phyloP scores from a whole-genome alignment of 768 basidiomycete genomes.

The Kwoniella botswanensis region DNA sequence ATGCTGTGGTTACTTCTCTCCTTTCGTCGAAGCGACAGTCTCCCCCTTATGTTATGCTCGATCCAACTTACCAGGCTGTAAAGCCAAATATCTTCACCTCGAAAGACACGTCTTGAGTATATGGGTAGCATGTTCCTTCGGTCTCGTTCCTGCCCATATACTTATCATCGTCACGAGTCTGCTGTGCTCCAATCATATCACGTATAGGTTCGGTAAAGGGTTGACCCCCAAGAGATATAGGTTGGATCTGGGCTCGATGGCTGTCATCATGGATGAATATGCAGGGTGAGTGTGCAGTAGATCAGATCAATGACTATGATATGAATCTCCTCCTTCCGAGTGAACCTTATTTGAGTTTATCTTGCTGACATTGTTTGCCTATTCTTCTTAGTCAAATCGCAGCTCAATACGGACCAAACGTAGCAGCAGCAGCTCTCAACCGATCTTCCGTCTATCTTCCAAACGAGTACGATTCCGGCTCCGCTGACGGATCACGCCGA shows the following conservation, averaged over 20 bases:
- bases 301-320: no score
- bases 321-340: no score
- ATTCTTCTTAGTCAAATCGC: constrained; percentile 67
- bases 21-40: constrained; percentile 78
- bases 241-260: constrained; percentile 74
- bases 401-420: constrained; percentile 71
- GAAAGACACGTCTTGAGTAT: constrained; percentile 65
- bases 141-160: constrained; percentile 72
- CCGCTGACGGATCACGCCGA: constrained; percentile 5
- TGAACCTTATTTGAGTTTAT: neutral
- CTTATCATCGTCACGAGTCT: constrained; percentile 68
- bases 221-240: constrained; percentile 85
- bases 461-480: constrained; percentile 6
- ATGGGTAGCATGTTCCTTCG: constrained; percentile 73
- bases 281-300: constrained; percentile 64
- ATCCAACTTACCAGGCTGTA: constrained; percentile 74
- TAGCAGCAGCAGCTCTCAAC: constrained; percentile 67
- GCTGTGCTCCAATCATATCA: constrained; percentile 81
- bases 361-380: neutral
- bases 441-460: constrained; percentile 61
- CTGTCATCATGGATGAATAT: constrained; percentile 82
- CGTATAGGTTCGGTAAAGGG: constrained; percentile 84
- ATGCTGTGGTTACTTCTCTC: constrained; percentile 83
- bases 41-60: constrained; percentile 76
- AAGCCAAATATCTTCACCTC: constrained; percentile 67